Base-by-base conservation (phyloP, 805 yeast genomes). In the Candida germanica region DNA sequence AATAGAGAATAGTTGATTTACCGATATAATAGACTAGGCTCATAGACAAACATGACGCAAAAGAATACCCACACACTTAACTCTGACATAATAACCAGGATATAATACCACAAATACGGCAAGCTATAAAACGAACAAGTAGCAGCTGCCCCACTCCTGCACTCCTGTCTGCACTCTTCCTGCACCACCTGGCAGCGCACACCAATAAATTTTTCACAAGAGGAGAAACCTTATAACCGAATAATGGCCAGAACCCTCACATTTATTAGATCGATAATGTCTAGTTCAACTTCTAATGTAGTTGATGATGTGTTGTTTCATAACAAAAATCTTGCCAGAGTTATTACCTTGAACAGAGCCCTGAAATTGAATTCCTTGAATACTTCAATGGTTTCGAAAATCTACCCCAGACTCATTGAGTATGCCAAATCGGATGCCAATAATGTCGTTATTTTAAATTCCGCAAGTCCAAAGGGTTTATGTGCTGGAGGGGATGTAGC, bases 401-500 rank as follows among this genome's bases (percentile, higher is more conserved):
- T 91, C 42, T 66, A 75, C 24, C 87, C 93, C 15, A 75, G 95
- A 25, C 64, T 88, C 42, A 56, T 72, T 30, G 96, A 89, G 57
- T 88, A 81, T 61, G 69, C 86, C 34, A 83, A 84, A 53, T 77
- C 87, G 13, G 71, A 71, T 30, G 64, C 76, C 13, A 79, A 82
- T 39, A 77, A 80, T 44, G 53, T 86, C 38, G 64, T 91, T 25
- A 69, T 93, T 29, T 66, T 91, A 43, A 80, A 78, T 38, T 82
- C 91, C 21, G 69, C 60, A 43, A 61, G 73, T n/a, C 77, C 78
- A 16, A 79, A 77, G 54, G 80, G 95, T 1, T 79, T 91, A 42
- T 87, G 97, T 61, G 95, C 98, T 21, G 98, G 98, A 32, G 98
- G 98, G 19, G 98, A 91, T 58, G 95, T 91, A 29, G 81, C 91